Percentiles rank a stretch among this genome's conserved stretches.
These are phyloP conservation scores for Carex cristatella DNA, from an alignment of 176 grass and related monocot genomes.

Conservation along the genomic window DNA sequence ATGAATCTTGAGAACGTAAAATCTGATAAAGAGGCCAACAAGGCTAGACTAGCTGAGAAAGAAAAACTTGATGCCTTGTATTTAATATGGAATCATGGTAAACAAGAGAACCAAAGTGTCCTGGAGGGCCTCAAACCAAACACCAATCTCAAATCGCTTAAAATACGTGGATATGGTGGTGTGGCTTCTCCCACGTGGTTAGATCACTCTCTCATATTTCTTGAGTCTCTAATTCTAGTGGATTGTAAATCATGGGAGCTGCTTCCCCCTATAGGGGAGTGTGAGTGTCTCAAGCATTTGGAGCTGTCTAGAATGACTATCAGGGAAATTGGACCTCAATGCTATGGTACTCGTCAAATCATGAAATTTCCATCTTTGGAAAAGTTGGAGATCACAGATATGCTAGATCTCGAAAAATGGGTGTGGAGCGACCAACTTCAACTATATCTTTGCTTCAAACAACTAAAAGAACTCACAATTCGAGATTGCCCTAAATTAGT, in stretches of 20 bases:
- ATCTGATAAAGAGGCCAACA: neutral
- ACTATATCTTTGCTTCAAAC: constrained; percentile 15
- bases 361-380: constrained; percentile 21
- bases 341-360: neutral
- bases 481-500: neutral
- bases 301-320: neutral
- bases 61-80: neutral
- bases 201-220: neutral
- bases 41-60: constrained; percentile 26
- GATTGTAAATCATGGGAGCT: constrained; percentile 2
- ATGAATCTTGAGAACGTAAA: neutral
- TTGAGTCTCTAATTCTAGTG: constrained; percentile 23
- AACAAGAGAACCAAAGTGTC: neutral
- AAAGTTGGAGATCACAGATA: neutral
- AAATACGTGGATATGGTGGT: constrained; percentile 12
- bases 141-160: constrained; percentile 17
- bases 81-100: constrained; percentile 5
- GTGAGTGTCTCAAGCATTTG: constrained; percentile 10
- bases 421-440: neutral
- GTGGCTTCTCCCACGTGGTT: constrained; percentile 26
- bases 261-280: neutral
- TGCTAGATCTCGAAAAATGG: constrained; percentile 14
- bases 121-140: constrained; percentile 34
- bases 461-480: neutral
- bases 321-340: neutral